Percentiles rank a stretch among this genome's conserved stretches.
Evolutionary conservation across 2,329 filamentous ascomycete species (phyloP).

Genomic region (Aspergillus nomiae): DNA sequence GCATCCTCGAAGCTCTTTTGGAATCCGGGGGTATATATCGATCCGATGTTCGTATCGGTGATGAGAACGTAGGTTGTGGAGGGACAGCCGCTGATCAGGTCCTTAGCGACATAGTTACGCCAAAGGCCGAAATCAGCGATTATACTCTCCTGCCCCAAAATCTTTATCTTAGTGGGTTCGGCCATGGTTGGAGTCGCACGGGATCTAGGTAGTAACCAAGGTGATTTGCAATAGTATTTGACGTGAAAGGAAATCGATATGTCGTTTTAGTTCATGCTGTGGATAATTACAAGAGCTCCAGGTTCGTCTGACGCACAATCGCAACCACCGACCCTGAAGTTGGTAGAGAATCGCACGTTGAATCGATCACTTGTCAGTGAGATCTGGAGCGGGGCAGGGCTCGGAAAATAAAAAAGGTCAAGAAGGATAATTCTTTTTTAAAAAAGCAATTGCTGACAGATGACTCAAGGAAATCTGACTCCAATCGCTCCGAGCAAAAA

Average conservation of each 20-base stretch:
- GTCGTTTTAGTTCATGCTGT: slow-evolving; percentile 21
- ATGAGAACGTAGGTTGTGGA: slow-evolving; percentile 96
- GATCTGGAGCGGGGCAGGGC: not conserved
- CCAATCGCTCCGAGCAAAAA: not conserved
- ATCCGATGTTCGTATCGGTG: slow-evolving; percentile 88
- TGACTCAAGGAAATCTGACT: not conserved
- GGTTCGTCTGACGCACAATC: not conserved
- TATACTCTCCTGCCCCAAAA: slow-evolving; percentile 87
- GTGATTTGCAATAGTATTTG: slow-evolving; percentile 7
- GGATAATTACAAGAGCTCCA: not conserved
- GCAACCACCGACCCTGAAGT: not conserved
- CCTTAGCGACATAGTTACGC: slow-evolving; percentile 76
- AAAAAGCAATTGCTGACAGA: not conserved
- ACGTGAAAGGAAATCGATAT: slow-evolving; percentile 12
- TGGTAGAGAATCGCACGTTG: not conserved
- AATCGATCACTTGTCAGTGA: not conserved
- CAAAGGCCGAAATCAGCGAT: slow-evolving; percentile 90
- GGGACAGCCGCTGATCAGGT: slow-evolving; percentile 73
- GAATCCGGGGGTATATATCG: slow-evolving; percentile 80
- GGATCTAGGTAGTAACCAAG: not conserved
- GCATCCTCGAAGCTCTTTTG: slow-evolving; percentile 62
- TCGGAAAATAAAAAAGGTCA: not conserved
- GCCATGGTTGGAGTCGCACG: slow-evolving; percentile 27
- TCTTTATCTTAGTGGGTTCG: slow-evolving; percentile 67
- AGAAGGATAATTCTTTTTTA: not conserved